These are phyloP conservation scores for Massariosphaeria phaeospora DNA, from an alignment of 495 filamentous ascomycete genomes.

Conservation along the genomic window DNA sequence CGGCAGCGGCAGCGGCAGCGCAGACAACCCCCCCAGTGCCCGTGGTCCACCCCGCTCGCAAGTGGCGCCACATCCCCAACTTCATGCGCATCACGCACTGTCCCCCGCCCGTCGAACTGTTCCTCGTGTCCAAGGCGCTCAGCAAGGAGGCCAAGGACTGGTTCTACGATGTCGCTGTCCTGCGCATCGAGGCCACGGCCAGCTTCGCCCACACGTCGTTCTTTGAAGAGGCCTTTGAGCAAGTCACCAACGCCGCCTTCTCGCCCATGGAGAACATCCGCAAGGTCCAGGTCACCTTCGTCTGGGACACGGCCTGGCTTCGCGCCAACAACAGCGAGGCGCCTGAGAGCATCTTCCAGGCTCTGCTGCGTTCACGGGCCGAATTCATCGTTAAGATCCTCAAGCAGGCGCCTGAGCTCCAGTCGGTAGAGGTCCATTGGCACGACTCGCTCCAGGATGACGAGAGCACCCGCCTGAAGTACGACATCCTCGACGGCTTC, in stretches of 20 bases:
- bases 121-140: slow-evolving; percentile 20
- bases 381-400: slow-evolving; percentile 12
- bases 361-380: slow-evolving; percentile 13
- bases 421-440: slow-evolving; percentile 20
- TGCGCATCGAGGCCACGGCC: slow-evolving; percentile 24
- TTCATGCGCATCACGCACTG: slow-evolving; percentile 20
- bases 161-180: slow-evolving; percentile 25
- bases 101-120: slow-evolving; percentile 19
- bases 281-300: slow-evolving; percentile 22
- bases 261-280: slow-evolving; percentile 29
- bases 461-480: slow-evolving; percentile 2
- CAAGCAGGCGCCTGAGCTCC: slow-evolving; percentile 12
- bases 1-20: neutral
- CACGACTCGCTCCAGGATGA: slow-evolving; percentile 22
- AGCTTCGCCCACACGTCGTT: slow-evolving; percentile 26
- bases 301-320: slow-evolving; percentile 28
- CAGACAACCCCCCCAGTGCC: neutral
- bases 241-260: slow-evolving; percentile 19
- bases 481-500: slow-evolving; percentile 14
- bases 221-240: slow-evolving; percentile 19
- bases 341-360: slow-evolving; percentile 5
- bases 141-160: slow-evolving; percentile 19
- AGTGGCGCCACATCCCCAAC: slow-evolving; percentile 30
- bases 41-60: slow-evolving; percentile 8
- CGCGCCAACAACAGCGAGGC: neutral